A percentile compares a stretch with the other conserved stretches of the same genome.
Conservation (phyloP, 805 yeast species). For the Blastobotrys chiropterorum region DNA sequence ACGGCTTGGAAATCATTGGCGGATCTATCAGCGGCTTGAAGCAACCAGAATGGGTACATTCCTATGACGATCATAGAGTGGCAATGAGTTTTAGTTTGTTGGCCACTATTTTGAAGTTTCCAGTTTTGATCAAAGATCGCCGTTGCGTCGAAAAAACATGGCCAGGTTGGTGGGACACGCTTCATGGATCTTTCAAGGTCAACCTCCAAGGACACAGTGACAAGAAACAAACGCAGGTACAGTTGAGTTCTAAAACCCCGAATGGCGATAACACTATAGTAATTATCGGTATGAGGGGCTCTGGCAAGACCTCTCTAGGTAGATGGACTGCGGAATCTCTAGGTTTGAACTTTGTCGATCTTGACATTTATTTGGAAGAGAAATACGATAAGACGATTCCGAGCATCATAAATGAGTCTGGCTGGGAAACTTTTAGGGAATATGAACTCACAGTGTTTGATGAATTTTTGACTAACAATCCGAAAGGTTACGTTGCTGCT, state of each 20-base stretch:
- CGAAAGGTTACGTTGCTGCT: slow-evolving; percentile 63
- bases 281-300: slow-evolving; percentile 96
- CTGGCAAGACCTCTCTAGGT: slow-evolving; percentile 87
- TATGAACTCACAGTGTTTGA: slow-evolving; percentile 55
- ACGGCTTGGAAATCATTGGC: slow-evolving; percentile 87
- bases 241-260: slow-evolving; percentile 42
- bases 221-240: background rate
- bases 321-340: slow-evolving; percentile 66
- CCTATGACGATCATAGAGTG: slow-evolving; percentile 95
- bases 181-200: slow-evolving; percentile 63
- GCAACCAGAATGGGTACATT: slow-evolving; percentile 53
- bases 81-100: slow-evolving; percentile 94
- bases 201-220: slow-evolving; percentile 52
- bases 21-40: slow-evolving; percentile 38
- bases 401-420: slow-evolving; percentile 50
- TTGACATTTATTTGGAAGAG: slow-evolving; percentile 67
- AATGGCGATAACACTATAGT: slow-evolving; percentile 52
- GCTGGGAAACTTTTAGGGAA: slow-evolving; percentile 85
- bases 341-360: slow-evolving; percentile 58
- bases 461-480: slow-evolving; percentile 38
- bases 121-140: slow-evolving; percentile 76
- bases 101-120: slow-evolving; percentile 60
- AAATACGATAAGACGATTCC: slow-evolving; percentile 36
- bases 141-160: slow-evolving; percentile 95
- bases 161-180: slow-evolving; percentile 99